phyloP scores from a whole-genome alignment of 331 rosid species.

The Telfairia occidentalis region DNA sequence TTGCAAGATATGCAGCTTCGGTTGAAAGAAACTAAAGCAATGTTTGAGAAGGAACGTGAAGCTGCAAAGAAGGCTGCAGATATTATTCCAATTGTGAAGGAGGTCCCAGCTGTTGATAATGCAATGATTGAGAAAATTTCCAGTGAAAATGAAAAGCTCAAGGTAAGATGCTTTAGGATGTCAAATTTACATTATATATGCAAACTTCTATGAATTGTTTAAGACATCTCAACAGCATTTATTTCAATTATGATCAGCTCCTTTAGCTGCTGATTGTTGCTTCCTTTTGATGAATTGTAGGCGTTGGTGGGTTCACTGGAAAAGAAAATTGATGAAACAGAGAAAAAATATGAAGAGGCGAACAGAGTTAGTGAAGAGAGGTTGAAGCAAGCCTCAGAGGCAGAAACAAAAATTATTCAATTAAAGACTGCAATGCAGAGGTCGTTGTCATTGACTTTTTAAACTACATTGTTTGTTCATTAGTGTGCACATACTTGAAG shows the following conservation, averaged over 20 bases:
- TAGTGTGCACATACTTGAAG: background rate
- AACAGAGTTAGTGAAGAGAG: conserved; percentile 83
- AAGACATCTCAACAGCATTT: background rate
- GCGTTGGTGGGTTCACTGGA: conserved; percentile 80
- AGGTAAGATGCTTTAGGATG: conserved; percentile 38
- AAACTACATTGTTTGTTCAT: background rate
- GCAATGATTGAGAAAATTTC: conserved; percentile 61
- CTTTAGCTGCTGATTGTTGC: conserved; percentile 21
- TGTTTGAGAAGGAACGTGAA: conserved; percentile 64
- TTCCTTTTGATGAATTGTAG: conserved; percentile 39
- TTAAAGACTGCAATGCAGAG: conserved; percentile 92
- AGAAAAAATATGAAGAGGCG: conserved; percentile 78
- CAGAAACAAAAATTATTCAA: conserved; percentile 82
- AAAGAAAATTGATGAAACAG: conserved; percentile 82
- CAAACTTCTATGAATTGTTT: background rate
- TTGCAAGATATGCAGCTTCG: conserved; percentile 73
- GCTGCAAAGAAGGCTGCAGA: conserved; percentile 55
- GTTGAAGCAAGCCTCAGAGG: conserved; percentile 88
- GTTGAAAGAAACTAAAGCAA: conserved; percentile 65
- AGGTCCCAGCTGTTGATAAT: conserved; percentile 87
- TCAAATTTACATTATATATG: background rate
- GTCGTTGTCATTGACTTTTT: conserved; percentile 31
- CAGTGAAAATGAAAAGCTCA: conserved; percentile 84
- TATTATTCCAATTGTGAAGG: conserved; percentile 63
- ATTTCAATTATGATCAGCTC: conserved; percentile 8